A percentile compares a stretch with the other conserved stretches of the same genome.
phyloP scores from a whole-genome alignment of 2,329 filamentous ascomycete genomes.

The Ceratocystis cacaofunesta region DNA sequence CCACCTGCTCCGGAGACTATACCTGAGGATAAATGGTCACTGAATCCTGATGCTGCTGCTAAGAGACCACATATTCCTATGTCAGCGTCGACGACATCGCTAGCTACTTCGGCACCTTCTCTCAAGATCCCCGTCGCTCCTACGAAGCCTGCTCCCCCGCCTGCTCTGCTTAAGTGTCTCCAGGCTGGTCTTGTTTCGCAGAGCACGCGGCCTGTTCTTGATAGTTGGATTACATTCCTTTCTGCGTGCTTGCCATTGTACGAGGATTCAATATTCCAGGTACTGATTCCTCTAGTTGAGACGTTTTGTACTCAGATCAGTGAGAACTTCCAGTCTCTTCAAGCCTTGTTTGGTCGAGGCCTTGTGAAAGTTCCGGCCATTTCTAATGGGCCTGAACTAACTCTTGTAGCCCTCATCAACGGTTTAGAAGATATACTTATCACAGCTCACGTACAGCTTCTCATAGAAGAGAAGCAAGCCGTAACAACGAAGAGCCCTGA shows the following conservation, averaged over 20 bases:
- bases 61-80: not conserved
- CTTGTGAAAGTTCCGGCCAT: slow-evolving; percentile 21
- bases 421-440: slow-evolving; percentile 84
- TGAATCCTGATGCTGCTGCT: not conserved
- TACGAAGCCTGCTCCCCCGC: slow-evolving; percentile 39
- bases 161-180: slow-evolving; percentile 67
- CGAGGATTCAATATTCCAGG: slow-evolving; percentile 71
- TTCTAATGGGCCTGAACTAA: slow-evolving; percentile 43
- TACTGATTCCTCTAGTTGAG: slow-evolving; percentile 78
- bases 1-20: slow-evolving; percentile 47
- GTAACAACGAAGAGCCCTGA: slow-evolving; percentile 63
- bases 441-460: slow-evolving; percentile 66
- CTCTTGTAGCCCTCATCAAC: slow-evolving; percentile 73
- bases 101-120: slow-evolving; percentile 1
- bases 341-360: slow-evolving; percentile 39
- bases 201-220: slow-evolving; percentile 61
- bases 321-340: slow-evolving; percentile 55
- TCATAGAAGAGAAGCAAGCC: slow-evolving; percentile 57
- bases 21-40: slow-evolving; percentile 26
- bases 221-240: slow-evolving; percentile 83
- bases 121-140: not conserved
- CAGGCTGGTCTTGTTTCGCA: slow-evolving; percentile 64
- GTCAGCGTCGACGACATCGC: not conserved
- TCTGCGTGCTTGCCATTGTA: slow-evolving; percentile 74
- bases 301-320: slow-evolving; percentile 71